Conservation (phyloP, 1,284 basidiomycete species). For the Malassezia slooffiae region DNA sequence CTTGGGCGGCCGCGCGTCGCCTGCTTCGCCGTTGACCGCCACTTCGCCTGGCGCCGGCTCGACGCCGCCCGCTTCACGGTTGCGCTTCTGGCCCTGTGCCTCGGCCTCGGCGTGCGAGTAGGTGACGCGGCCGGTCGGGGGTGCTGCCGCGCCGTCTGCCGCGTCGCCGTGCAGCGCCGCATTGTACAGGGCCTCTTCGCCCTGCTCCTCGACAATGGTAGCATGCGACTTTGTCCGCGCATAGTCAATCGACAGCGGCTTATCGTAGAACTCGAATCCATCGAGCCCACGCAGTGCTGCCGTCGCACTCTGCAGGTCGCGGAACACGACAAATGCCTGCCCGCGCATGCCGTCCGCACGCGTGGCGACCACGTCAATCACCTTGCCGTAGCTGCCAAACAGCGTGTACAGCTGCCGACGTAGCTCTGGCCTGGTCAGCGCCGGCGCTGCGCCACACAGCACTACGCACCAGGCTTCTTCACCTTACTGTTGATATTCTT, state of each 20-base stretch:
- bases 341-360: constrained; percentile 78
- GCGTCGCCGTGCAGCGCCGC: constrained; percentile 13
- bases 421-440: constrained; percentile 55
- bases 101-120: constrained; percentile 49
- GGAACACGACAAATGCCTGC: constrained; percentile 92
- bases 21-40: constrained; percentile 24
- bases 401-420: constrained; percentile 71
- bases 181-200: constrained; percentile 28
- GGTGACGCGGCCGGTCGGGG: constrained; percentile 23
- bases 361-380: constrained; percentile 88
- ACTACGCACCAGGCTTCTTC: constrained; percentile 62
- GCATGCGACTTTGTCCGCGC: constrained; percentile 75
- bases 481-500: constrained; percentile 89
- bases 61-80: constrained; percentile 54
- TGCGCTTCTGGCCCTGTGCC: constrained; percentile 58
- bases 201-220: constrained; percentile 49
- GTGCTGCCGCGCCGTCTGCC: constrained; percentile 18
- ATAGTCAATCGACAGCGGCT: constrained; percentile 68
- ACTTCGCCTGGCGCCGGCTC: constrained; percentile 40
- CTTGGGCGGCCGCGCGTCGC: constrained; percentile 8
- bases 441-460: too few species aligned
- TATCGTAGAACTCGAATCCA: constrained; percentile 86
- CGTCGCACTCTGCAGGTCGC: constrained; percentile 74
- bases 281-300: constrained; percentile 78
- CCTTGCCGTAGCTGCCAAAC: constrained; percentile 81